These are phyloP conservation scores for Suzukiozyma palmioleophila DNA, from an alignment of 1,139 yeast genomes.

Conservation along the genomic window DNA sequence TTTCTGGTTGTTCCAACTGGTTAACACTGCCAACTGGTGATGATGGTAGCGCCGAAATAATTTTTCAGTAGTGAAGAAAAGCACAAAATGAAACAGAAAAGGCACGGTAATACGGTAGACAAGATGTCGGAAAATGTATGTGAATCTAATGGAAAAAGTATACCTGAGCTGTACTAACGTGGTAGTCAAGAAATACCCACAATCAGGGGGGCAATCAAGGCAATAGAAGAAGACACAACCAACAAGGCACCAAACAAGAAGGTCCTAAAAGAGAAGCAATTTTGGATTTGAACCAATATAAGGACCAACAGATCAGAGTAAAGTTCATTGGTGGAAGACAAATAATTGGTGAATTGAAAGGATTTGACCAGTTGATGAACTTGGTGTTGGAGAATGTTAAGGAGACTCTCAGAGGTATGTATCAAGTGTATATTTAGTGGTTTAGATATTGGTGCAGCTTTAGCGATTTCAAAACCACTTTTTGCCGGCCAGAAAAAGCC, in stretches of 20 bases:
- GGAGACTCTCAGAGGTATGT: conserved; percentile 59
- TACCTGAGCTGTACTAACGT: background rate
- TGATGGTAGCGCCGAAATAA: conserved; percentile 3
- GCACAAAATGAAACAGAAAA: background rate
- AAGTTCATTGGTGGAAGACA: conserved; percentile 85
- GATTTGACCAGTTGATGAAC: conserved; percentile 91
- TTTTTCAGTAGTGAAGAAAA: conserved; percentile 1
- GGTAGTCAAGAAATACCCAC: conserved; percentile 7
- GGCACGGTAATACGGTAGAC: background rate
- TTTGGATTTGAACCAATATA: conserved; percentile 72
- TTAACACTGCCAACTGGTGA: too few relatives aligned
- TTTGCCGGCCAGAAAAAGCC: too few relatives aligned
- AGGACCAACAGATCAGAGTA: conserved; percentile 70
- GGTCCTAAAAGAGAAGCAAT: conserved; percentile 90
- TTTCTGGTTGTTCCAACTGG: too few relatives aligned
- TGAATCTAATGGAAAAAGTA: background rate
- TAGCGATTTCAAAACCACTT: too few relatives aligned
- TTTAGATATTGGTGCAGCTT: background rate
- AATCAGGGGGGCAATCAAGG: conserved; percentile 5
- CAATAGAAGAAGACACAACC: conserved; percentile 22
- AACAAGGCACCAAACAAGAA: conserved; percentile 43
- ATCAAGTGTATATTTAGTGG: conserved; percentile 2
- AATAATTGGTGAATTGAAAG: conserved; percentile 75
- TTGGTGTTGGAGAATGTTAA: conserved; percentile 81
- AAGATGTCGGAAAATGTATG: conserved; percentile 12